Evolutionary conservation across 2,329 filamentous ascomycete species (phyloP), one percentile per base, ranked within the genome.

Genomic region (Mycosphaerella sp.): DNA sequence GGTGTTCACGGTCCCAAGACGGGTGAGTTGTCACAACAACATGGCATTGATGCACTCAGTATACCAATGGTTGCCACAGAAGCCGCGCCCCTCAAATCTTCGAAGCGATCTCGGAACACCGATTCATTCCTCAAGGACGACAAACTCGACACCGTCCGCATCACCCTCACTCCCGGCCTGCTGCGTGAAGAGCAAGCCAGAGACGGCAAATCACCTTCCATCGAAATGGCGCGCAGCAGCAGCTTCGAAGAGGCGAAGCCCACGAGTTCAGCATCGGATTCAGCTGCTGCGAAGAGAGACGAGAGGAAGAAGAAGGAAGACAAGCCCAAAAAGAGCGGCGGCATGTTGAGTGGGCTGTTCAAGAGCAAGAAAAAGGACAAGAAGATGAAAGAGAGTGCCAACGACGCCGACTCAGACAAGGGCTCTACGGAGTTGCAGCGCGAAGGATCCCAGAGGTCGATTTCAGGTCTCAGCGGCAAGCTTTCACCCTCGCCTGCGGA

Each of bases 111-210:
- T 41, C 82, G 92, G 59, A 95, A 95, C 68, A 92, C 89, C 4
- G 92, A 97, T 72, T 95, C 92, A 1, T 96, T 97, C 77, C 96
- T 96, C 78, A 95, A 90, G 71, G 93, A 97, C 66, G 92, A 98
- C 66, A 89, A 83, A 32, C 86, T 89, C 38, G 93, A 97, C 71
- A 96, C 93, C 2, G 90, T 95, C 72, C 97, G 97, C 75, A 97
- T 98, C 62, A 95, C 91, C 0, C 80, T 98, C 43, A 98, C 93
- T 3, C 93, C 93, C 1, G 95, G 95, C 63, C 74, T 98, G 50
- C 76, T 97, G 40, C 84, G 92, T 41, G 92, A 97, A 62, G 91
- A 96, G 60, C 75, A 76, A 66, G 70, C 4, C 34, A 75, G 76
- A 66, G 69, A 4, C 42, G 63, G 56, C 45, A 67, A 60, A 64